phyloP scores from a whole-genome alignment of 345 rosid species.

The Carallia pectinifolia region DNA sequence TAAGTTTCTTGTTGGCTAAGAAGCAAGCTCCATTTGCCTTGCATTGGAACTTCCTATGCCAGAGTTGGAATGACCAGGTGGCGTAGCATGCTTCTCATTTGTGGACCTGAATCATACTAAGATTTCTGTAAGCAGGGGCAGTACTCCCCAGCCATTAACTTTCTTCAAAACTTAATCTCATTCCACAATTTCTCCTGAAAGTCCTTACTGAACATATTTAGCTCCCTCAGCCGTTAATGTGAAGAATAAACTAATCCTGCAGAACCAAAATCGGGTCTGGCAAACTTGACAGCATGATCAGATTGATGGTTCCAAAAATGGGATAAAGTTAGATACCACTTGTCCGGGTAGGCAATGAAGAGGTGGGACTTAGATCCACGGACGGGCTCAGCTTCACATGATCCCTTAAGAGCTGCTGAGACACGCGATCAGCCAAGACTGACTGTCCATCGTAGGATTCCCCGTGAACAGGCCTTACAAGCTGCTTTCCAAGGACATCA shows the following conservation, averaged over 20 bases:
- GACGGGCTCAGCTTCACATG: constrained; percentile 38
- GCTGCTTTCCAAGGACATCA: constrained; percentile 38
- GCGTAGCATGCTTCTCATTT: background rate
- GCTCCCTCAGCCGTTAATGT: constrained; percentile 22
- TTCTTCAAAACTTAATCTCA: constrained; percentile 9
- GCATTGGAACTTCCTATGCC: background rate
- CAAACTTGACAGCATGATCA: constrained; percentile 19
- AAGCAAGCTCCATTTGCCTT: background rate
- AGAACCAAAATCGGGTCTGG: constrained; percentile 16
- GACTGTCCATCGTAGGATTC: constrained; percentile 47
- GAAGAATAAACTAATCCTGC: constrained; percentile 16
- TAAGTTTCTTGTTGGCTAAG: background rate
- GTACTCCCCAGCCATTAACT: background rate
- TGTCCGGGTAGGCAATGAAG: constrained; percentile 35
- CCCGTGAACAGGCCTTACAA: constrained; percentile 35
- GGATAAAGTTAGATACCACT: constrained; percentile 25
- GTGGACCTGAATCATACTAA: background rate
- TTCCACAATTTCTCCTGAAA: constrained; percentile 9
- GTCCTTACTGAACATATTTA: constrained; percentile 18
- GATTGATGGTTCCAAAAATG: constrained; percentile 9
- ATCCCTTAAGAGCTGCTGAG: constrained; percentile 55
- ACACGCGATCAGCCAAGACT: constrained; percentile 53
- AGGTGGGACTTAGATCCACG: constrained; percentile 46
- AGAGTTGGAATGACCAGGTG: background rate
- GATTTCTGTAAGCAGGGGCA: background rate